These are phyloP conservation scores for Mortierella sp. DNA, from an alignment of 371 early-diverging fungal genomes.

Conservation along the genomic window DNA sequence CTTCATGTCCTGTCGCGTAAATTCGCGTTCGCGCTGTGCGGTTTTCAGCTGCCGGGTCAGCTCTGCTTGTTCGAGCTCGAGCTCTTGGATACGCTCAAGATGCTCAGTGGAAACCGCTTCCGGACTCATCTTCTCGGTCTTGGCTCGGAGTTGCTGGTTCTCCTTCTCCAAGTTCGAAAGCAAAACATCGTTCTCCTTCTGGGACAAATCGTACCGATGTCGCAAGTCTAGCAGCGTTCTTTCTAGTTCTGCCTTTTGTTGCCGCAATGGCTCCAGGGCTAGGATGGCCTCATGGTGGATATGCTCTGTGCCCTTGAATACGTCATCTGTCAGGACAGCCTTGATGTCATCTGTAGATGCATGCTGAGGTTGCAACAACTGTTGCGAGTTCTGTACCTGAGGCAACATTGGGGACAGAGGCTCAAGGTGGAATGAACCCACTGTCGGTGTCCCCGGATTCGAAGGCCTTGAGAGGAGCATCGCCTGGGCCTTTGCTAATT, in stretches of 20 bases:
- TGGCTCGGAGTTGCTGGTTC: constrained; percentile 26
- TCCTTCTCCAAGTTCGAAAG: constrained; percentile 37
- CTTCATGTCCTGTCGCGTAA: constrained; percentile 46
- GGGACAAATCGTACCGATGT: constrained; percentile 48
- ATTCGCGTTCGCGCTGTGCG: constrained; percentile 41
- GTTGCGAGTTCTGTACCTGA: background rate
- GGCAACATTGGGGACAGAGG: background rate
- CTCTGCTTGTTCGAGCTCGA: constrained; percentile 22
- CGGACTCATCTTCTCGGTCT: constrained; percentile 29
- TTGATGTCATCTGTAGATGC: constrained; percentile 1
- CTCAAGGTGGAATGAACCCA: background rate
- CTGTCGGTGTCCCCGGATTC: background rate
- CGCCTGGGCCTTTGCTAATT: constrained; percentile 45
- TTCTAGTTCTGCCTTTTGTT: constrained; percentile 42
- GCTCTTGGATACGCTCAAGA: constrained; percentile 33
- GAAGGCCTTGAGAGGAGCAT: constrained; percentile 21
- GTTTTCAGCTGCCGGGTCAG: constrained; percentile 34
- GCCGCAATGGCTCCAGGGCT: constrained; percentile 34
- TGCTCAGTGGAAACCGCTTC: constrained; percentile 34
- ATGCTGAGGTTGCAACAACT: background rate
- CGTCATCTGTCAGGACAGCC: constrained; percentile 13
- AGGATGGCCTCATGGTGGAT: constrained; percentile 42
- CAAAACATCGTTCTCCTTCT: constrained; percentile 36
- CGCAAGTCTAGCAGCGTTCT: constrained; percentile 34
- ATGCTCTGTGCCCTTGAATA: constrained; percentile 32